Conservation (phyloP, 2,329 filamentous ascomycete genomes). For the Aphanoascus verrucosus region DNA sequence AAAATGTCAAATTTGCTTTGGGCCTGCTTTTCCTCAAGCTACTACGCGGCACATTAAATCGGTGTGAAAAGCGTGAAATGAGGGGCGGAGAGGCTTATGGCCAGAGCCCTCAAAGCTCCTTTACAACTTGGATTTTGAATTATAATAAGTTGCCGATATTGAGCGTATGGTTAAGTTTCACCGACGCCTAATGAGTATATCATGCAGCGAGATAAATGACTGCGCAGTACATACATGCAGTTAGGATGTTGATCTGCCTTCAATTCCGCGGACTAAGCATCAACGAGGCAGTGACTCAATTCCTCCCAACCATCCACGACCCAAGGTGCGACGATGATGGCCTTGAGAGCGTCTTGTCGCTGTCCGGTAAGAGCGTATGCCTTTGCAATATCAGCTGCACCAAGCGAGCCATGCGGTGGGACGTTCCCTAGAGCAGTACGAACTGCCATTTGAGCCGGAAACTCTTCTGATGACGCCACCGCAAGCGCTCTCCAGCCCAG, state of each 20-base stretch:
- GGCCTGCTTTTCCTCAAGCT: no score
- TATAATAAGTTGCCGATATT: no score
- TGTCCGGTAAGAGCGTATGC: constrained; percentile 65
- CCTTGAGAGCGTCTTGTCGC: constrained; percentile 62
- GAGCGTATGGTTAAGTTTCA: no score
- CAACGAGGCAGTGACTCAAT: constrained; percentile 24
- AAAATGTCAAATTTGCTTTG: no score
- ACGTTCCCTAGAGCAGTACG: constrained; percentile 64
- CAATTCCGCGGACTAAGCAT: neutral
- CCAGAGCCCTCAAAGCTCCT: no score
- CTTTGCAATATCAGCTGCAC: constrained; percentile 57
- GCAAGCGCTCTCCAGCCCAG: constrained; percentile 72
- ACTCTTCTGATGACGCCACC: constrained; percentile 43
- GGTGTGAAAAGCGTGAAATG: no score
- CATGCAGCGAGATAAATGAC: neutral
- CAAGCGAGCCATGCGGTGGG: constrained; percentile 59
- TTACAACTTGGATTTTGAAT: no score
- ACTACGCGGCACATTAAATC: no score
- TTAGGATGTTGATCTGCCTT: neutral
- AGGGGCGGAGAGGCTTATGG: no score
- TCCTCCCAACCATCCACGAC: constrained; percentile 52
- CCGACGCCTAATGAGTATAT: no score
- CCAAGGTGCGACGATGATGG: constrained; percentile 77
- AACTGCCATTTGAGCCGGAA: constrained; percentile 65
- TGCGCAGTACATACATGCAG: neutral